These are phyloP conservation scores for Dactylorhiza incarnata DNA, from an alignment of 106 monocot genomes.

Conservation along the genomic window DNA sequence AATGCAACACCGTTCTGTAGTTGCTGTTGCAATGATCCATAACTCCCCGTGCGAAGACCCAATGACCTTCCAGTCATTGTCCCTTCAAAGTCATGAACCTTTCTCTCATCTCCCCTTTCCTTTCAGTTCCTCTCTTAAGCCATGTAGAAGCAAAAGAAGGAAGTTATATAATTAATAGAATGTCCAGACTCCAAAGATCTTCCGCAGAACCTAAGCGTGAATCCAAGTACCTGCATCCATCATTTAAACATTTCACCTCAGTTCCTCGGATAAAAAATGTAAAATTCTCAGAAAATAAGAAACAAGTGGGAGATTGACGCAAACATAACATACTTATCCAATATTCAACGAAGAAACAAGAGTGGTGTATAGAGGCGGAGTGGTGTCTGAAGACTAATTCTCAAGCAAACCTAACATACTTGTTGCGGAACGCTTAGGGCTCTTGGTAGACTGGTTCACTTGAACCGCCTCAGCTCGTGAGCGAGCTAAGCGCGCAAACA, in stretches of 20 bases:
- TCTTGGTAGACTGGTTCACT: no score
- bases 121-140: not conserved
- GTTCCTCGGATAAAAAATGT: not conserved
- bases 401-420: no score
- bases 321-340: no score
- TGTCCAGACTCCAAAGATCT: not conserved
- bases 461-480: no score
- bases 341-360: no score
- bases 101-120: conserved; percentile 24
- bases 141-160: not conserved
- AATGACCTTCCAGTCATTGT: conserved; percentile 32
- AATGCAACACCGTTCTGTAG: conserved; percentile 4
- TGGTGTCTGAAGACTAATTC: no score
- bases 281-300: no score
- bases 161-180: not conserved
- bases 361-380: no score
- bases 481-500: no score
- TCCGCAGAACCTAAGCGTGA: not conserved
- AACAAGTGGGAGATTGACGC: no score
- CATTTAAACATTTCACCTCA: not conserved
- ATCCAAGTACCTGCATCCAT: not conserved
- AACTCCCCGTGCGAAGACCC: conserved; percentile 29
- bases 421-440: no score
- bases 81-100: not conserved
- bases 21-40: conserved; percentile 29